phyloP scores from a whole-genome alignment of 73 alveolate species.

The Tetrahymena elliotti region DNA sequence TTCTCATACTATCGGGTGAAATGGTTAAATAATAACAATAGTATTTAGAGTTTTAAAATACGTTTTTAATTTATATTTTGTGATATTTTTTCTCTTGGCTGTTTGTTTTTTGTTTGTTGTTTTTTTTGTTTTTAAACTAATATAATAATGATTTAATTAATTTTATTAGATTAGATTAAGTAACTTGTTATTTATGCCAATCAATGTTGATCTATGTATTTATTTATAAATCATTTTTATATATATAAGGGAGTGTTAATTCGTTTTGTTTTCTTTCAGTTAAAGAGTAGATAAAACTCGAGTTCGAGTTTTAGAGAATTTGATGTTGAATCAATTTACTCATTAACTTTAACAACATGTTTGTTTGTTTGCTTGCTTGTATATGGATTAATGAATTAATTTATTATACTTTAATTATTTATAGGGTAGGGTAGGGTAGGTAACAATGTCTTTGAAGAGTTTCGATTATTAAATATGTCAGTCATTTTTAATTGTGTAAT shows the following conservation, averaged over 20 bases:
- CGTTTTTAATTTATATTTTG: neutral
- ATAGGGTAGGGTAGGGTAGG: too few species aligned
- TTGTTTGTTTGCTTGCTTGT: neutral
- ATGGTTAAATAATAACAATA: neutral
- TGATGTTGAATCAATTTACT: neutral
- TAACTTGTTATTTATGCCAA: too few species aligned
- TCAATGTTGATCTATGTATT: too few species aligned
- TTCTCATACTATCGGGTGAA: constrained; percentile 1
- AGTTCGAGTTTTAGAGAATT: neutral
- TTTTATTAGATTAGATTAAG: neutral
- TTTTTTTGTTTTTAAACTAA: neutral
- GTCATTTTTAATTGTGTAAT: too few species aligned
- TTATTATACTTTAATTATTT: too few species aligned
- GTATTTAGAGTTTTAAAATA: neutral
- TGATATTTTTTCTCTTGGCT: neutral
- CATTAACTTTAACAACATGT: neutral
- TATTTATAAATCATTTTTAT: too few species aligned
- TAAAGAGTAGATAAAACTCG: neutral
- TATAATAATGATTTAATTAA: too few species aligned
- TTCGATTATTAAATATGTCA: neutral
- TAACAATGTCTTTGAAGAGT: neutral
- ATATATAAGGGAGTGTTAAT: neutral
- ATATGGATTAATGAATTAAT: too few species aligned
- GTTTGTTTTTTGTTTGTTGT: neutral
- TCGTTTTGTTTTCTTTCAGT: neutral